Conservation (phyloP, 805 yeast genomes). For the Wickerhamiella occidentalis region DNA sequence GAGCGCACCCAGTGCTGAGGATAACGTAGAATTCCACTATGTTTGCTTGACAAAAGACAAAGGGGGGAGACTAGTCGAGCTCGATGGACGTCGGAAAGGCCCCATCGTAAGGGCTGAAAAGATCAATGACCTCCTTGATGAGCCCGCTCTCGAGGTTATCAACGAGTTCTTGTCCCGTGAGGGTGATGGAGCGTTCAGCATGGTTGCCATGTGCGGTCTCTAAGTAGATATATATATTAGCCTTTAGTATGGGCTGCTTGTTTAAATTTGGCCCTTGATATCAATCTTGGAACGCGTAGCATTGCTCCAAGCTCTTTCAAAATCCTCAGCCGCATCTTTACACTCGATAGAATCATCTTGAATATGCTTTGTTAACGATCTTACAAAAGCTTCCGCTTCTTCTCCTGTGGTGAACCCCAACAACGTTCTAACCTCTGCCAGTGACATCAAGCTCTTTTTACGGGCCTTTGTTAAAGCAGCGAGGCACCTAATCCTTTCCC, state of each 20-base stretch:
- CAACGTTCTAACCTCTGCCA: constrained; percentile 19
- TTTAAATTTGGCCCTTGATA: constrained; percentile 68
- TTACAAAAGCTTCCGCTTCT: constrained; percentile 7
- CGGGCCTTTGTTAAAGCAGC: constrained; percentile 40
- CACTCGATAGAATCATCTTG: constrained; percentile 16
- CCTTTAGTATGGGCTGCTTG: too few relatives aligned
- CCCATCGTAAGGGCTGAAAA: constrained; percentile 49
- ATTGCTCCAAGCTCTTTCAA: constrained; percentile 31
- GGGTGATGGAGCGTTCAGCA: constrained; percentile 42
- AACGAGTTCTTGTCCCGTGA: constrained; percentile 50
- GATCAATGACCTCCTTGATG: constrained; percentile 44
- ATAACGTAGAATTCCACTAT: constrained; percentile 54
- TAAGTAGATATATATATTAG: too few relatives aligned
- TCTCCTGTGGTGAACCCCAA: constrained; percentile 29
- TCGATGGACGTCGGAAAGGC: constrained; percentile 79
- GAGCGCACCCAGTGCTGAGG: constrained; percentile 33
- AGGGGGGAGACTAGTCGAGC: constrained; percentile 53
- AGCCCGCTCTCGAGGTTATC: constrained; percentile 41
- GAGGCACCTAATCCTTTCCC: constrained; percentile 48
- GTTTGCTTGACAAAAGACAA: constrained; percentile 49
- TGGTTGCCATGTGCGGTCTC: constrained; percentile 48
- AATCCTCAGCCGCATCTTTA: constrained; percentile 24
- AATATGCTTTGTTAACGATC: neutral
- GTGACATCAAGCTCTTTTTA: constrained; percentile 31
- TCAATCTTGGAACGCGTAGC: constrained; percentile 42